Conservation (phyloP, 768 basidiomycete species). For the Cystofilobasidium bisporidii region DNA sequence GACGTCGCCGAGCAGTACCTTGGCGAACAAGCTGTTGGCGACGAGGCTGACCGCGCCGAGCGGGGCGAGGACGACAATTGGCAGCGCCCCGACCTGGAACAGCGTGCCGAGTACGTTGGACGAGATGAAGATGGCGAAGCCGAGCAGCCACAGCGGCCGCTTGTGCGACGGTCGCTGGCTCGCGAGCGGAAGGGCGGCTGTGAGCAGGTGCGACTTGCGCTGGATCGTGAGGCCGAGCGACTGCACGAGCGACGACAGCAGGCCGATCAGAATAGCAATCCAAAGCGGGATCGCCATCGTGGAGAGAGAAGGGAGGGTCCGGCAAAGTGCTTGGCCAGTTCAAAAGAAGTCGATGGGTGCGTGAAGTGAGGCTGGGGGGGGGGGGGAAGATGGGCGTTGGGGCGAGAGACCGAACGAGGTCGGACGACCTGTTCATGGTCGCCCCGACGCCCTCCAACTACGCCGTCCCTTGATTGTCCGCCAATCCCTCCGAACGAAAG, state of each 20-base stretch:
- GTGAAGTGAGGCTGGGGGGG: no score
- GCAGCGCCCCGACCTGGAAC: conserved; percentile 85
- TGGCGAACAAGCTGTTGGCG: conserved; percentile 89
- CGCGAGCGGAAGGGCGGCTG: conserved; percentile 59
- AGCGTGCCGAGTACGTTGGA: conserved; percentile 81
- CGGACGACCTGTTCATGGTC: no score
- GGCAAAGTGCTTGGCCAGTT: no score
- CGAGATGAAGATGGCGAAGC: conserved; percentile 50
- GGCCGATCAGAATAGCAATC: conserved; percentile 48
- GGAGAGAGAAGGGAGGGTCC: no score
- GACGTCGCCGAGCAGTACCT: conserved; percentile 68
- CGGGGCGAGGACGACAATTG: conserved; percentile 88
- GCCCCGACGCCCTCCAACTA: neutral
- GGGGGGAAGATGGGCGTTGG: no score
- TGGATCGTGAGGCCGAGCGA: conserved; percentile 84
- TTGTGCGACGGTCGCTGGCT: conserved; percentile 61
- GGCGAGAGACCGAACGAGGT: no score
- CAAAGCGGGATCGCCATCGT: conserved; percentile 32
- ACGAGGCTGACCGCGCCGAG: conserved; percentile 75
- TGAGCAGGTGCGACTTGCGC: conserved; percentile 81
- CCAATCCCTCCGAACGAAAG: no score
- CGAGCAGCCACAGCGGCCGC: conserved; percentile 81
- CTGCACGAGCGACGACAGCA: conserved; percentile 79
- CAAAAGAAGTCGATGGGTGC: no score
- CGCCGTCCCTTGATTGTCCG: no score